Conservation (phyloP, 2,329 filamentous ascomycete genomes). For the Fusarium continuum region DNA sequence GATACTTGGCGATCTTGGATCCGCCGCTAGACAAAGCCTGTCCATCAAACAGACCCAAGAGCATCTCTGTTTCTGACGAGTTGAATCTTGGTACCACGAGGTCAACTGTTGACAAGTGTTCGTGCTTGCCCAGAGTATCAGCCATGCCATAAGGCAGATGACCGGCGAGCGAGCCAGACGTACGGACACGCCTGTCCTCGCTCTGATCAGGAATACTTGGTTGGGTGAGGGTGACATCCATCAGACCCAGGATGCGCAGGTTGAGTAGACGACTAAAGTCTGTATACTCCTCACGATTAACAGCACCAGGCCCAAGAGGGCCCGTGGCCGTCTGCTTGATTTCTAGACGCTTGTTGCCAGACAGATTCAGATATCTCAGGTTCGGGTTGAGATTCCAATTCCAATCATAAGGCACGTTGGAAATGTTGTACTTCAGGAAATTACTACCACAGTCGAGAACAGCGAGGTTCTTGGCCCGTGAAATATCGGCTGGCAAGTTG, state of each 20-base stretch:
- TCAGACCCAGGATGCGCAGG: constrained; percentile 87
- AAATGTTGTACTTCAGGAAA: constrained; percentile 96
- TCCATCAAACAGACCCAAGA: constrained; percentile 96
- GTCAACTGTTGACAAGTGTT: constrained; percentile 95
- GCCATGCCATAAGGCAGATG: constrained; percentile 97
- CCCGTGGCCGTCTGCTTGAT: constrained; percentile 71
- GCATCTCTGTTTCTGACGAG: constrained; percentile 86
- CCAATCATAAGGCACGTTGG: constrained; percentile 99
- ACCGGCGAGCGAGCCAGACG: constrained; percentile 93
- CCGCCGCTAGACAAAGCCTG: constrained; percentile 88
- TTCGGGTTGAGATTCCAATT: constrained; percentile 99
- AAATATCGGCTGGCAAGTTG: constrained; percentile 92
- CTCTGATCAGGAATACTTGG: constrained; percentile 94
- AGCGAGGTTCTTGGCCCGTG: constrained; percentile 89
- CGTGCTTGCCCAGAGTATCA: constrained; percentile 89
- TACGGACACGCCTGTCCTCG: constrained; percentile 92
- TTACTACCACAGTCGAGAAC: constrained; percentile 97
- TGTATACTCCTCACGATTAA: constrained; percentile 74
- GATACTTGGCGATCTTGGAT: constrained; percentile 93
- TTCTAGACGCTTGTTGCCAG: constrained; percentile 94
- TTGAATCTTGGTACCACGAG: constrained; percentile 94
- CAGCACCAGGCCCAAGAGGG: constrained; percentile 61
- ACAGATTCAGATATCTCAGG: constrained; percentile 92
- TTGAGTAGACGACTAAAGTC: constrained; percentile 89
- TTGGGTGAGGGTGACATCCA: constrained; percentile 97